phyloP scores from a whole-genome alignment of 257 asterid species.

The Ilex asprella region DNA sequence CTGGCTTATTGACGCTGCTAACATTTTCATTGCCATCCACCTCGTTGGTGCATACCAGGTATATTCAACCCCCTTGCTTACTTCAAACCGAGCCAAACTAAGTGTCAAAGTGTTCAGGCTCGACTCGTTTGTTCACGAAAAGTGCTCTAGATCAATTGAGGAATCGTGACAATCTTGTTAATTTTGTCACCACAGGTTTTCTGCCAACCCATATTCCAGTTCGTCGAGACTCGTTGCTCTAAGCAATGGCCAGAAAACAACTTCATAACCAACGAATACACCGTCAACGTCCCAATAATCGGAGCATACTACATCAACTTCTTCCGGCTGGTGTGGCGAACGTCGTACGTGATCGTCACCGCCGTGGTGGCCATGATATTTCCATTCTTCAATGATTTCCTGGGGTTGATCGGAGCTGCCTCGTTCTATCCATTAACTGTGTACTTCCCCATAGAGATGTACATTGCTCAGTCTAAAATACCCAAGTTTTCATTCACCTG shows the following conservation, averaged over 20 bases:
- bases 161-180: conserved; percentile 6
- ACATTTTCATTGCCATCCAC: conserved; percentile 51
- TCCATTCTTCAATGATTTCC: conserved; percentile 48
- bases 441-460: conserved; percentile 53
- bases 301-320: conserved; percentile 21
- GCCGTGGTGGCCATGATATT: conserved; percentile 51
- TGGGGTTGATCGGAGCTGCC: conserved; percentile 50
- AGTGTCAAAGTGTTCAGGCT: too few relatives aligned
- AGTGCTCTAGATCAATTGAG: not conserved
- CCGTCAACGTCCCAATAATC: conserved; percentile 18
- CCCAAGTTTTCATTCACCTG: conserved; percentile 39
- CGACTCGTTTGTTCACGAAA: too few relatives aligned
- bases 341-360: conserved; percentile 34
- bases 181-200: conserved; percentile 34
- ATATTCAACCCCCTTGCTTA: not conserved
- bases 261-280: conserved; percentile 30
- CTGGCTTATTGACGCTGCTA: conserved; percentile 56
- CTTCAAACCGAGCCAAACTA: too few relatives aligned
- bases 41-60: conserved; percentile 65
- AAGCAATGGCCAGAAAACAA: conserved; percentile 40
- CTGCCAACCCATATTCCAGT: conserved; percentile 46
- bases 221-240: conserved; percentile 31
- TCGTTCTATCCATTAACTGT: conserved; percentile 50
- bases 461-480: conserved; percentile 44
- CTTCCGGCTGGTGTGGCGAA: conserved; percentile 49